Evolutionary conservation across 2,329 filamentous ascomycete genomes (phyloP).

Genomic region (Septoria petroselini): DNA sequence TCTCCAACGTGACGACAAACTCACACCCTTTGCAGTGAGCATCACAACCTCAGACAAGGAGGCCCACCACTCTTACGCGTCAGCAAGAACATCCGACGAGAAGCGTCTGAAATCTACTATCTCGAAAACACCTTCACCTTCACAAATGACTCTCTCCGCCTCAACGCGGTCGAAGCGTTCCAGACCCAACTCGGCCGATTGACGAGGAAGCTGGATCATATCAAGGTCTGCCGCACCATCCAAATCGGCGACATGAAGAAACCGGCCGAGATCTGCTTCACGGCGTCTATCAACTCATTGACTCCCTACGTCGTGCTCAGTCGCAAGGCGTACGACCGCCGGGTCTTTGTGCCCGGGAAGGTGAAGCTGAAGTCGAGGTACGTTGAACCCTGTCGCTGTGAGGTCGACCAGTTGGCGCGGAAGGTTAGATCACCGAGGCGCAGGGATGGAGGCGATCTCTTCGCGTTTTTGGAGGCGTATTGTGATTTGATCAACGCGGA

Average conservation of each 20-base stretch:
- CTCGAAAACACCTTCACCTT: constrained; percentile 12
- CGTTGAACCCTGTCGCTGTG: constrained; percentile 9
- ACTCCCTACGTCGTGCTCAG: neutral
- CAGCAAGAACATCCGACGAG: constrained; percentile 6
- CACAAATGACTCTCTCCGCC: neutral
- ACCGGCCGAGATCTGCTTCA: constrained; percentile 1
- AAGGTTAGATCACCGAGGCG: neutral
- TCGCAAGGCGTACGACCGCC: neutral
- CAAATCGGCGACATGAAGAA: constrained; percentile 3
- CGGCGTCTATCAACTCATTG: neutral
- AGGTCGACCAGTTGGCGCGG: neutral
- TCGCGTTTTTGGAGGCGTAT: constrained; percentile 5
- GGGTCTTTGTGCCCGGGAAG: constrained; percentile 1
- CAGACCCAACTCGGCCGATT: constrained; percentile 2
- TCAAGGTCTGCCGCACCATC: constrained; percentile 7
- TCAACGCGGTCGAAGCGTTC: neutral
- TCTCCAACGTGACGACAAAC: neutral
- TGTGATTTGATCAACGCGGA: constrained; percentile 1
- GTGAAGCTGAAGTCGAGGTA: constrained; percentile 7
- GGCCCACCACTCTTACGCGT: constrained; percentile 6
- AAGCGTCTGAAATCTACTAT: constrained; percentile 15
- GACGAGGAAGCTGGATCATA: neutral
- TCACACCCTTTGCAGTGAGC: neutral
- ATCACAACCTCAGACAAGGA: constrained; percentile 1
- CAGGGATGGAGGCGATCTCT: constrained; percentile 1